phyloP scores from a whole-genome alignment of 371 early-diverging fungal species.

The Zopfochytrium polystomum region DNA sequence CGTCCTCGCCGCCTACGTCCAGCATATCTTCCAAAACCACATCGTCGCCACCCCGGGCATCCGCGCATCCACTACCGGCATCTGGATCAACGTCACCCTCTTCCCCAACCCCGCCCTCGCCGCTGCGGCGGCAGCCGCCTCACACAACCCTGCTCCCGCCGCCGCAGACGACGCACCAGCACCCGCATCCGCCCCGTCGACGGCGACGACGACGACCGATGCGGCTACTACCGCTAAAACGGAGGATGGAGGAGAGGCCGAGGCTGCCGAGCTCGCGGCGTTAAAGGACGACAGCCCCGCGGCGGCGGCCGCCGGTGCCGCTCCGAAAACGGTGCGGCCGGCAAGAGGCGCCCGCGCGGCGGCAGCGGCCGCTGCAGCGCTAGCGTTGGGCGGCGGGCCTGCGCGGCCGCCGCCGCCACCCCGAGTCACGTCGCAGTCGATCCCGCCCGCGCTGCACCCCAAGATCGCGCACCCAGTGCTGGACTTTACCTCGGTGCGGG shows the following conservation, averaged over 20 bases:
- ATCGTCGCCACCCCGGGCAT: slow-evolving; percentile 41
- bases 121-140: background rate
- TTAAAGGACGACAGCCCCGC: no score
- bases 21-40: slow-evolving; percentile 46
- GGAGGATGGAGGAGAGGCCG: no score
- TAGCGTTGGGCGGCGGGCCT: no score
- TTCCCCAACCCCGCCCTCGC: no score
- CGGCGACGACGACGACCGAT: background rate
- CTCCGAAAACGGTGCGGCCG: no score
- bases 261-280: no score
- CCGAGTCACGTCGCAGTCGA: background rate
- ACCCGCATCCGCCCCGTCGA: background rate
- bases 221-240: slow-evolving; percentile 2
- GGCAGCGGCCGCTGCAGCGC: no score
- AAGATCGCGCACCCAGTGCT: slow-evolving; percentile 22
- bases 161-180: no score
- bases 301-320: no score
- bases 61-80: slow-evolving; percentile 43
- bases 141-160: background rate
- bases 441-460: slow-evolving; percentile 22
- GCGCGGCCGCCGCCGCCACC: background rate
- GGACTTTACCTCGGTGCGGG: slow-evolving; percentile 29
- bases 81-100: slow-evolving; percentile 50
- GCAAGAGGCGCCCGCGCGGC: no score
- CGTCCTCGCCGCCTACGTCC: slow-evolving; percentile 40